Conservation (phyloP, 306 rosid genomes). For the Hylodesmum podocarpum region DNA sequence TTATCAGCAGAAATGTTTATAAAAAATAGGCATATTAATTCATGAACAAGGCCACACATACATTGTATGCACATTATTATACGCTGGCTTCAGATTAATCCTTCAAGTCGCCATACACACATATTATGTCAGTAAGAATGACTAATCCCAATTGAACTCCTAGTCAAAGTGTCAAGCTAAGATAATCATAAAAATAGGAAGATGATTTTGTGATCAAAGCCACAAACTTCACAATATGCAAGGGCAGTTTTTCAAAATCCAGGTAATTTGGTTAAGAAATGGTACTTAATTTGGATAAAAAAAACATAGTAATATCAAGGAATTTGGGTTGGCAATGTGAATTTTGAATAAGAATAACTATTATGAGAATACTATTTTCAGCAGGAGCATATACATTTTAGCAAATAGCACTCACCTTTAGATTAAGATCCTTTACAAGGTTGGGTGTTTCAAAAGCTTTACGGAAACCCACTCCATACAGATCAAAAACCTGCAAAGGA, state of each 20-base stretch:
- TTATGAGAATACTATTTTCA: neutral
- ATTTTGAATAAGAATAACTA: neutral
- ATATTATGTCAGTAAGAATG: neutral
- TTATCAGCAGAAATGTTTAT: neutral
- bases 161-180: neutral
- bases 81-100: neutral
- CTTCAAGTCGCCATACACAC: neutral
- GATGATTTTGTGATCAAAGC: neutral
- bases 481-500: conserved; percentile 83
- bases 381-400: neutral
- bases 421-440: conserved; percentile 69
- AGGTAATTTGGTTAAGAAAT: neutral
- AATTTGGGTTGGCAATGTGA: neutral
- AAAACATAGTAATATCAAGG: neutral
- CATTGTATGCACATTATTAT: neutral
- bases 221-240: neutral
- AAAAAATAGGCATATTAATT: neutral
- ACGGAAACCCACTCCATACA: conserved; percentile 89
- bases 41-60: neutral
- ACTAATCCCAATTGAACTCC: neutral
- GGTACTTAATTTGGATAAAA: neutral
- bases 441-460: conserved; percentile 62
- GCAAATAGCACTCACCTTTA: conserved; percentile 54
- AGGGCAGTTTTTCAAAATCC: neutral
- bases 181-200: neutral